phyloP scores from a whole-genome alignment of 805 yeast species.

The Metschnikowia lunata region DNA sequence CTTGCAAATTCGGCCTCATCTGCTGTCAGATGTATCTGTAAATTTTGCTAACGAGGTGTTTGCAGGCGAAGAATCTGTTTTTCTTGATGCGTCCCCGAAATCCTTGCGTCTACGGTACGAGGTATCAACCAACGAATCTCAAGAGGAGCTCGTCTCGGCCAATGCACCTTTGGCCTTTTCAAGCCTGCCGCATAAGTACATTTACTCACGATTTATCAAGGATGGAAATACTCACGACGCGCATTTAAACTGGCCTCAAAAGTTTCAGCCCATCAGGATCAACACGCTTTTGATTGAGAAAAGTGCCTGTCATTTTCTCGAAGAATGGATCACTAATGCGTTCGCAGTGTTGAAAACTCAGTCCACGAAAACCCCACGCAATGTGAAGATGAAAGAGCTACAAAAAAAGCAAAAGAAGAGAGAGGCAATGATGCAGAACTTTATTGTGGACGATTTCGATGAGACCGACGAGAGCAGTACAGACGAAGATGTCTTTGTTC shows the following conservation, averaged over 20 bases:
- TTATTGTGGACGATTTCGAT: conserved; percentile 35
- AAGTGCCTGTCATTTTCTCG: conserved; percentile 20
- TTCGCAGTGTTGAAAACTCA: conserved; percentile 30
- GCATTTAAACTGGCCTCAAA: conserved; percentile 25
- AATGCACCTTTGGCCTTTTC: conserved; percentile 11
- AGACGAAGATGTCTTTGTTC: conserved; percentile 46
- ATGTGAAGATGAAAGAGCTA: conserved; percentile 24
- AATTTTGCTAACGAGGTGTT: not conserved
- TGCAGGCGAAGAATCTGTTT: not conserved
- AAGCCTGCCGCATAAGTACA: conserved; percentile 8
- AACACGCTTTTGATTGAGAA: conserved; percentile 32
- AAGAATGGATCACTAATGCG: conserved; percentile 39
- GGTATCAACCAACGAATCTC: not conserved
- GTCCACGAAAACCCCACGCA: conserved; percentile 31
- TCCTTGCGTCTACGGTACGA: conserved; percentile 2
- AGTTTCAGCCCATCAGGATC: conserved; percentile 37
- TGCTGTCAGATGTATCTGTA: not conserved
- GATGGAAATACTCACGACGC: not conserved
- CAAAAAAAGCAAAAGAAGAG: conserved; percentile 19
- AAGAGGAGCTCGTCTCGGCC: not conserved
- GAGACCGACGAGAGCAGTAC: conserved; percentile 23
- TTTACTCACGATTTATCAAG: conserved; percentile 7
- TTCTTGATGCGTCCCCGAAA: not conserved
- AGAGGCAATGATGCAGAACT: conserved; percentile 26
- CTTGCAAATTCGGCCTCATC: too few relatives aligned